Base-by-base conservation (phyloP, 1,284 basidiomycete genomes). In the Irpex sp. region DNA sequence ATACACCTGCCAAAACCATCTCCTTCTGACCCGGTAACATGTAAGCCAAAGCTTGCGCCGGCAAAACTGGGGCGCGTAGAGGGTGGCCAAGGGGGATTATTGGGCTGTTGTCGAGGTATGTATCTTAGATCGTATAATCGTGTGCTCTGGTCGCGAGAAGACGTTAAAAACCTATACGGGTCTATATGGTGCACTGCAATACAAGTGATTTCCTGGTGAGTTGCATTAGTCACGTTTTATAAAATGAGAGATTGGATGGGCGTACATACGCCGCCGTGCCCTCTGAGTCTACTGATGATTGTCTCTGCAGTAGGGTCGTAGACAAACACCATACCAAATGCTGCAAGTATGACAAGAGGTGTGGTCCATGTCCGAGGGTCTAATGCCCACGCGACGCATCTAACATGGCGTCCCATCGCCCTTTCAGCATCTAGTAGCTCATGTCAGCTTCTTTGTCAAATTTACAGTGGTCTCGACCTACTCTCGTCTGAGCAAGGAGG, bases 41-140 rank as follows among this genome's bases (percentile, higher is more conserved):
- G 85, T 37, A 91, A 72, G 2, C 89, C 89, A 70, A 88, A 86
- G 2, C 90, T 82, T n/a, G 88, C 82, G 15, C 89, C 88, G 8
- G 84, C 88, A 9, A 79, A 75, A 68, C 85, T 88, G 1, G 81
- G 81, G 11, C 67, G 64, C 9, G 64, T 77, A 21, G 74, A 75
- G 5, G 87, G 86, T 1, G 81, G 81, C 88, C 87, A 90, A 65
- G 71, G 77, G 5, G 83, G 83, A 67, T 91, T 89, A 47, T 76
- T 76, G 2, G 78, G 77, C 47, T 58, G 64, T 58, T 78, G 65
- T 52, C 72, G 62, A 9, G 74, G 64, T 7, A 40, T 9, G 6
- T 68, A 63, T 17, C 77, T 76, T 4, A 91, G 77, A 69, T 90
- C 83, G 64, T 90, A 91, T 55, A 92, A 79, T 37, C 90, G 79